Evolutionary conservation across 495 filamentous ascomycete genomes (phyloP), one percentile per base, ranked within the genome.

Genomic region (Penicillium atrosanguineum): DNA sequence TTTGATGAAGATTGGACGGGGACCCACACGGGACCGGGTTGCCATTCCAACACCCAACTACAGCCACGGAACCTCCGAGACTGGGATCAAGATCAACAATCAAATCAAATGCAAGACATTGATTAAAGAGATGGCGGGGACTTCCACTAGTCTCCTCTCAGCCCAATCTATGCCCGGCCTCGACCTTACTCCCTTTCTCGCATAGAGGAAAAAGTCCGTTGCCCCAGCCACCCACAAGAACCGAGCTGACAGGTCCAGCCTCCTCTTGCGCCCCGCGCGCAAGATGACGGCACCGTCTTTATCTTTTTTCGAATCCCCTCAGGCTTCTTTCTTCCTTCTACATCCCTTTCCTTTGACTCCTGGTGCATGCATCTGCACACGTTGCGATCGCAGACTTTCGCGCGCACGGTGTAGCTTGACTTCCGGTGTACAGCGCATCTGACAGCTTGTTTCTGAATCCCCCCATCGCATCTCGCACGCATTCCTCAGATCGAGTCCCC

Each of bases 191-290:
- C 6, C 31, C 31, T 14, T 2, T 34, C 31, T 5, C 6, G 4
- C 31, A 34, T 14, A 8, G 11, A 14, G 31, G 11, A 34, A 34
- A 14, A 34, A 34, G 31, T 34, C 31, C n/a, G 59, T 50, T 52
- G 50, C 44, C 62, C 62, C 60, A 63, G 60, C 62, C 62, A 55
- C 62, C 51, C 12, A 26, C 34, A 41, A 37, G 31, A 16, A n/a
- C 39, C 29, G 25, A 38, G 40, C 42, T 65, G 59, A 65, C 57
- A 56, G 52, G 61, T 50, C 63, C 63, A 66, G 63, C 63, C 63
- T 58, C 61, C 21, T 34, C 31, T 7, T 5, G 28, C 48, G 25
- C 45, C 47, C 52, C 36, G 21, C 57, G 53, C 55, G 48, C 50
- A 56, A 61, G 48, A 61, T 61, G 57, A 55, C 60, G 39, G 42